Conservation (phyloP, 768 basidiomycete species). For the Cubamyces sp. region DNA sequence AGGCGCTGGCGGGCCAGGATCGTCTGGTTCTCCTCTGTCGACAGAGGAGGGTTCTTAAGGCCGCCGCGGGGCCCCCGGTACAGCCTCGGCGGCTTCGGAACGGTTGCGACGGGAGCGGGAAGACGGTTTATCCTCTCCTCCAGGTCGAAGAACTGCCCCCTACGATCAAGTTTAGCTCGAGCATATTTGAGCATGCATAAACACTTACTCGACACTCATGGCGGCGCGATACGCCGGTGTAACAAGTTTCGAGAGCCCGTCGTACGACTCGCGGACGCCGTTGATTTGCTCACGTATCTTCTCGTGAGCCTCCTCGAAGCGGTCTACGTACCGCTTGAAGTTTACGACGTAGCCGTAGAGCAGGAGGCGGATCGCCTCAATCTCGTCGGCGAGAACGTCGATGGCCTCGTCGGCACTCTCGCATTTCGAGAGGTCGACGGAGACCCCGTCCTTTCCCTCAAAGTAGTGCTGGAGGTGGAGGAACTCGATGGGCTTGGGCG, state of each 20-base stretch:
- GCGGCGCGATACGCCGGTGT: not conserved
- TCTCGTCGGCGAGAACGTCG: slow-evolving; percentile 19
- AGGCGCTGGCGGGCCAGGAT: not conserved
- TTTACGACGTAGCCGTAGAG: slow-evolving; percentile 20
- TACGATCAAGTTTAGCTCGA: not conserved
- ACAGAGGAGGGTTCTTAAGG: slow-evolving; percentile 4
- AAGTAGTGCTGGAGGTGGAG: slow-evolving; percentile 22
- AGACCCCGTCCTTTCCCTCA: not conserved
- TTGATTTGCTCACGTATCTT: not conserved
- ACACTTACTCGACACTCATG: not conserved
- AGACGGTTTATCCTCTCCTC: not conserved
- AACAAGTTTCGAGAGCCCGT: not conserved
- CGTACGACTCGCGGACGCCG: slow-evolving; percentile 5
- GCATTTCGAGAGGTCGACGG: slow-evolving; percentile 5
- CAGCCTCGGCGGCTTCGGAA: not conserved
- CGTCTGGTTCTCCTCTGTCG: not conserved
- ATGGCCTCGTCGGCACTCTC: slow-evolving; percentile 19
- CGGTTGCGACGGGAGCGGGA: not conserved
- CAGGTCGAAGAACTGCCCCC: not conserved
- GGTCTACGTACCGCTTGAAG: slow-evolving; percentile 15
- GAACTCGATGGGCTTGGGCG: slow-evolving; percentile 17
- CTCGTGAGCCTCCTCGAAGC: slow-evolving; percentile 12
- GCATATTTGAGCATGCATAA: not conserved
- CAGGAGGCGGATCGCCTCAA: slow-evolving; percentile 18
- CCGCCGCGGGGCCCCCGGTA: not conserved